Conservation (phyloP, 345 rosid genomes). For the Microcos paniculata region DNA sequence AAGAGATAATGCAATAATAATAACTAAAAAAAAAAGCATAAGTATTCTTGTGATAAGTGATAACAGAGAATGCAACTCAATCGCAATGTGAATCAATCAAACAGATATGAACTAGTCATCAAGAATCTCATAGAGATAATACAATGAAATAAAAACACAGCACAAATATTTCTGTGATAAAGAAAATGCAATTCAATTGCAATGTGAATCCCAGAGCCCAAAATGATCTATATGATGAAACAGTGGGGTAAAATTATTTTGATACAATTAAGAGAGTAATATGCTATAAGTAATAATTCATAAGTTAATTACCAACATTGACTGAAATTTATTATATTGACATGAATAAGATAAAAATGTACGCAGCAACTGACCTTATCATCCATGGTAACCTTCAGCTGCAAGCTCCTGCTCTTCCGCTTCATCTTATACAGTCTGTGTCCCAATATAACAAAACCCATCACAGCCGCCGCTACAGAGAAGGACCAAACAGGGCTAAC, state of each 20-base stretch:
- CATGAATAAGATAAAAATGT: slow-evolving; percentile 12
- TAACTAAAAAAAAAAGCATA: background rate
- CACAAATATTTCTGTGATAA: background rate
- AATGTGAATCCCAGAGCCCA: background rate
- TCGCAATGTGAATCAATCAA: slow-evolving; percentile 1
- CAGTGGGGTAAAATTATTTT: background rate
- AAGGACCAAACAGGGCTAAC: slow-evolving; percentile 82
- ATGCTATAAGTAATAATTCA: background rate
- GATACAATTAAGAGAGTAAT: background rate
- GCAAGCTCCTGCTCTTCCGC: slow-evolving; percentile 63
- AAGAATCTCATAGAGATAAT: background rate
- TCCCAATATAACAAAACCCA: slow-evolving; percentile 82
- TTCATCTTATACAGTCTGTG: slow-evolving; percentile 78
- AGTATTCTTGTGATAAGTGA: background rate
- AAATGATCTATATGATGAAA: background rate
- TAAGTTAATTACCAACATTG: background rate
- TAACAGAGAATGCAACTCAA: background rate
- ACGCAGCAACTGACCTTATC: slow-evolving; percentile 65
- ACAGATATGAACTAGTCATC: background rate
- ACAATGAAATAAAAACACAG: background rate
- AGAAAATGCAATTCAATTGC: background rate
- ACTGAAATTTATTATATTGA: slow-evolving; percentile 1
- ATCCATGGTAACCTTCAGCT: slow-evolving; percentile 79
- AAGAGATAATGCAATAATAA: background rate
- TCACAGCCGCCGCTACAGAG: slow-evolving; percentile 86